Base-by-base conservation (phyloP, 75 land plant genomes). In the Adiantum capillusveneris region DNA sequence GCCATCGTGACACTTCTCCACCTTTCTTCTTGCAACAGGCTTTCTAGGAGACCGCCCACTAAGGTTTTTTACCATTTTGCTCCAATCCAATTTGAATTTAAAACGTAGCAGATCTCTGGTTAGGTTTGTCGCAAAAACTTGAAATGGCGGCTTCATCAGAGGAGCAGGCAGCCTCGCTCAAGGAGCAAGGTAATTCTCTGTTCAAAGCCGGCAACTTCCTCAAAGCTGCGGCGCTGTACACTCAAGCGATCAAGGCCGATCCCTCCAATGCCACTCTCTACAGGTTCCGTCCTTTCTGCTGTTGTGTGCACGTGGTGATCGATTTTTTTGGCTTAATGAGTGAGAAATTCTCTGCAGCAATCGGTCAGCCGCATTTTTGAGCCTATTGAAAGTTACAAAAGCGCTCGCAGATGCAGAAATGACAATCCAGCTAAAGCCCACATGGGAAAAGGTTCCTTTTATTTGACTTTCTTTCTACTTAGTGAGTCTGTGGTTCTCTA, bases 351-450 rank as follows among this genome's bases (percentile, higher is more conserved):
- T n/a, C 29, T 60, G 60, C 81, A 95, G 99, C 65, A 95, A 95
- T 63, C 91, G 99, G n/a, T 83, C 99, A 61, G 99, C 99, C n/a
- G 99, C 99, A 43, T 95, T 95, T 77, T 59, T 95, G 56, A 76
- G 86, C 53, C 60, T 95, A 57, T 83, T 84, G 19, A 95, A 95
- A 63, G 79, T 95, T 31, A 95, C 63, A 52, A 95, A 95, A 76
- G 97, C 99, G 17, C 96, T 95, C 48, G 81, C 82, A 39, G 99
- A 95, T 82, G 99, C 99, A 14, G 99, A 95, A 62, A 90, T 57
- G 39, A 84, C 99, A 60, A 82, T 95, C 54, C 72, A 60, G 26
- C 65, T 90, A 62, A 90, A 77, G 21, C 99, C 99, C 0, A 68
- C 83, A 16, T 95, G 99, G 99, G 99, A 95, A 74, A 95, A 95